A percentile compares a stretch with the other conserved stretches of the same genome.
Conservation (phyloP, 164 flowering plant genomes). For the Kalanchoe fedtschenkoi region DNA sequence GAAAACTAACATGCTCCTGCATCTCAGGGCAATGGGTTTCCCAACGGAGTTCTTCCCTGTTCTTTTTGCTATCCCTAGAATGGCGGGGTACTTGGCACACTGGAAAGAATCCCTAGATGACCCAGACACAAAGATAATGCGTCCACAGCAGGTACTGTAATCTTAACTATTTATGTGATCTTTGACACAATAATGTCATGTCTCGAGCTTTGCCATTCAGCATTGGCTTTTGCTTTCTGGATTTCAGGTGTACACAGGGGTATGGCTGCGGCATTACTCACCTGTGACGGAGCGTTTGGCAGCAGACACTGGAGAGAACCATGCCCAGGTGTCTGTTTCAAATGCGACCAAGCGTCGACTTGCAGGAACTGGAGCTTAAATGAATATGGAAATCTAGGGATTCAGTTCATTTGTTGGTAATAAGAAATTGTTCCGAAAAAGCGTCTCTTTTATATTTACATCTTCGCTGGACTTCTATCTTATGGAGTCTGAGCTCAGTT, state of each 20-base stretch:
- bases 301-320: constrained; percentile 26
- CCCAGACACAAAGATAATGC: constrained; percentile 97
- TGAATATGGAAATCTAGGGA: not conserved
- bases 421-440: not conserved
- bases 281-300: constrained; percentile 35
- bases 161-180: constrained; percentile 4
- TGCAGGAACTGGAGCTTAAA: constrained; percentile 41
- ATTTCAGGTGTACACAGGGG: constrained; percentile 56
- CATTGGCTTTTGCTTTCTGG: not conserved
- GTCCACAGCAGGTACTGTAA: constrained; percentile 75
- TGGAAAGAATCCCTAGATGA: constrained; percentile 98
- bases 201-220: not conserved
- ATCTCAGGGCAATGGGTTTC: constrained; percentile 91
- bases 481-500: too few relatives aligned
- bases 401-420: not conserved
- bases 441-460: not conserved
- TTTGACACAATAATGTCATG: not conserved
- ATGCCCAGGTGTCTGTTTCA: constrained; percentile 49
- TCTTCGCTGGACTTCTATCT: too few relatives aligned
- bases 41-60: constrained; percentile 95
- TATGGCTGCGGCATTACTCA: constrained; percentile 49
- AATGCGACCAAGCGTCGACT: constrained; percentile 65
- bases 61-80: constrained; percentile 91
- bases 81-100: constrained; percentile 95
- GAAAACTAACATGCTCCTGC: constrained; percentile 1